phyloP scores from a whole-genome alignment of 176 grass and related monocot species.

The Phragmites australis region DNA sequence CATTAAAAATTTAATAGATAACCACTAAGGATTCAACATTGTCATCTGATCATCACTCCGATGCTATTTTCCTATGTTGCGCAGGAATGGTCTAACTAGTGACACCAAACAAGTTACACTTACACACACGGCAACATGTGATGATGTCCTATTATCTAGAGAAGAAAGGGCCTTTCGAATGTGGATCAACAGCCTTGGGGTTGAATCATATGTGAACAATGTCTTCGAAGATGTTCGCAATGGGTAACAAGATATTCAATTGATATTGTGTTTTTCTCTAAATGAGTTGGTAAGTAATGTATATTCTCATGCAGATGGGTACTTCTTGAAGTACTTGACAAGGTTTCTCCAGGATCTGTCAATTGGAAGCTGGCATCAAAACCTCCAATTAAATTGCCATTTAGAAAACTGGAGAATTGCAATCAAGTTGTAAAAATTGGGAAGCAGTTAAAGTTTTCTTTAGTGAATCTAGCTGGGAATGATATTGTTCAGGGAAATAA shows the following conservation, averaged over 20 bases:
- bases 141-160: constrained; percentile 86
- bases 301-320: constrained; percentile 78
- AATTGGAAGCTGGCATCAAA: constrained; percentile 94
- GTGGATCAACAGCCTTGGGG: constrained; percentile 99
- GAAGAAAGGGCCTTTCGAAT: constrained; percentile 97
- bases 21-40: constrained; percentile 8
- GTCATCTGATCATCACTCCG: constrained; percentile 24
- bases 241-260: constrained; percentile 57
- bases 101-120: constrained; percentile 70
- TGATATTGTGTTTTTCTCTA: constrained; percentile 25
- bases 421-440: constrained; percentile 96
- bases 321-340: constrained; percentile 97
- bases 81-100: constrained; percentile 92
- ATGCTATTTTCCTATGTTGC: constrained; percentile 19
- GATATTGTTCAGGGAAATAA: constrained; percentile 99
- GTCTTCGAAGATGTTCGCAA: constrained; percentile 96
- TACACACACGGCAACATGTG: constrained; percentile 53
- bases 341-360: constrained; percentile 89
- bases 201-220: constrained; percentile 93
- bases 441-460: constrained; percentile 79
- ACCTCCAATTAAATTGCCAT: constrained; percentile 93
- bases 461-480: constrained; percentile 97
- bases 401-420: constrained; percentile 97
- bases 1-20: background rate
- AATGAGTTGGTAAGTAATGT: constrained; percentile 7